Base-by-base conservation (phyloP, 129 eudicot species). In the Lactuca sativa region DNA sequence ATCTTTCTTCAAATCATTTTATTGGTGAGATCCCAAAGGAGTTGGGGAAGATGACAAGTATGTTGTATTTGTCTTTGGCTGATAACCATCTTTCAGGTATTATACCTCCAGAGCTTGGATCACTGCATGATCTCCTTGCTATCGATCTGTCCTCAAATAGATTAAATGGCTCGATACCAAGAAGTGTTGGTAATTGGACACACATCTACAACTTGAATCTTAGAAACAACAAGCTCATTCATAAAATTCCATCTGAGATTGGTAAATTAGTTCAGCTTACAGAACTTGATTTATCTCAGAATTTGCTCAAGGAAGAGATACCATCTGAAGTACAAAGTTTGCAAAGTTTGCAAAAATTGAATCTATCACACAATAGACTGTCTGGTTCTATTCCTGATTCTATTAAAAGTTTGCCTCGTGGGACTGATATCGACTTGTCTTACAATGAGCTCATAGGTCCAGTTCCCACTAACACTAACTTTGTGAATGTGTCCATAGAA, bases 21-120 rank as follows among this genome's bases (percentile, higher is more conserved):
- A 57, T 25, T 9, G 79, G 83, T 59, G 51, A 59, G 6, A 36
- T 36, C 38, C 38, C 38, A 36, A 36, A 36, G 38, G 38, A 36
- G 38, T 36, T 36, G 5, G 38, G 38, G 38, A 66, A 59, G 25
- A 49, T 72, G 69, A 64, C 16, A 33, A 9, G 44, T 37, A 52
- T 81, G 56, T 37, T 81, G 37, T 4, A 57, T 4, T 73, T 81
- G 16, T n/a, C 16, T 25, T 40, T 81, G 63, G 59, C 65, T 38
- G 44, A 67, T n/a, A 81, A 81, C 67, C 65, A 55, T 11, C 75
- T 71, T 15, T 76, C 76, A 1, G 82, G 85, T 18, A n/a, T 31
- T 11, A 66, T 81, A 4, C 85, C 85, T 31, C 17, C 6, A 9
- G 82, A 77, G 17, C 72, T 81, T 15, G 76, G 82, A 40, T 52